Conservation (phyloP, 306 rosid genomes). For the Inga leiocalycina region DNA sequence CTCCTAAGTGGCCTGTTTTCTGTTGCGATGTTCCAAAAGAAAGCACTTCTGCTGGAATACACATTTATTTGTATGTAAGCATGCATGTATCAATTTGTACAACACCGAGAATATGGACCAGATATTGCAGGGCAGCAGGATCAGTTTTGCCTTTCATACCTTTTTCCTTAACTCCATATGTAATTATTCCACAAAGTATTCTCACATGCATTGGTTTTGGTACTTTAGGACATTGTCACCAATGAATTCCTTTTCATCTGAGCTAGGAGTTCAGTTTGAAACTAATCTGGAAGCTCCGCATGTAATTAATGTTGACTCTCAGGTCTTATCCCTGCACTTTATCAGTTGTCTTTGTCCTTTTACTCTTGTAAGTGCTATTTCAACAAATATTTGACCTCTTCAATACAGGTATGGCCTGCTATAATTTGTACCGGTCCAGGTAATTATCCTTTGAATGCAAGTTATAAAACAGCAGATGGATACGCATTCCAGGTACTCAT, state of each 20-base stretch:
- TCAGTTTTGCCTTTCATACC: conserved; percentile 17
- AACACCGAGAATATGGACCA: conserved; percentile 20
- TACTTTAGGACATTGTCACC: conserved; percentile 88
- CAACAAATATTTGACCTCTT: conserved; percentile 36
- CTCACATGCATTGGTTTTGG: conserved; percentile 29
- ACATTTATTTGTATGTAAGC: not conserved
- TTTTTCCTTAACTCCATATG: conserved; percentile 16
- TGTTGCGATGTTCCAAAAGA: conserved; percentile 24
- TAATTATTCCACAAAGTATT: conserved; percentile 1
- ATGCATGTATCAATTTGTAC: not conserved
- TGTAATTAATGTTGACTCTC: conserved; percentile 82
- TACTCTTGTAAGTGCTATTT: conserved; percentile 35
- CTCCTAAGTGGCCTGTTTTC: conserved; percentile 14
- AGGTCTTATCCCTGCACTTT: conserved; percentile 50
- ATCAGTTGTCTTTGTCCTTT: conserved; percentile 30
- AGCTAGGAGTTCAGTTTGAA: conserved; percentile 90
- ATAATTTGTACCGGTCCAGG: conserved; percentile 80
- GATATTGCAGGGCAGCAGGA: conserved; percentile 7
- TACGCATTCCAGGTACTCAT: conserved; percentile 78
- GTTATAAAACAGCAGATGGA: conserved; percentile 90
- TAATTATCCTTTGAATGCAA: conserved; percentile 84
- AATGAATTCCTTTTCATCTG: conserved; percentile 86
- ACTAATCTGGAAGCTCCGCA: conserved; percentile 94
- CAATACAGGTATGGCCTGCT: conserved; percentile 88
- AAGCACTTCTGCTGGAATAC: conserved; percentile 19